phyloP scores from a whole-genome alignment of 305 asterid species.

The Nicotiana rustica region DNA sequence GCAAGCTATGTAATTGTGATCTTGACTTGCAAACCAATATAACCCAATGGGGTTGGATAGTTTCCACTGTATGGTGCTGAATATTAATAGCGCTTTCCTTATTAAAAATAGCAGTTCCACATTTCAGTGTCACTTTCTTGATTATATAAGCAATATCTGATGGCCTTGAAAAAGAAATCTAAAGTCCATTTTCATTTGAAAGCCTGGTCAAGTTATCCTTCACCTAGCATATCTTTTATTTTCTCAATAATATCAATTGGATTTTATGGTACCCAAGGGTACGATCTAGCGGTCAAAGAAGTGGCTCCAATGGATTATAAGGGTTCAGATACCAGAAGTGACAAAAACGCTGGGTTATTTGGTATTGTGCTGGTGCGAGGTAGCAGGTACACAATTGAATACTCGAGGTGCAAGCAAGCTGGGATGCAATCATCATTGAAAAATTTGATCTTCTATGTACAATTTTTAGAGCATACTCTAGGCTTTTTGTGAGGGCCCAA shows the following conservation, averaged over 20 bases:
- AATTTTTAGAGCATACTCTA: not conserved
- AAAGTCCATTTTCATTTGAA: not conserved
- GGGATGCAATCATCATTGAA: too few species aligned
- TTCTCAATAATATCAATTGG: not conserved
- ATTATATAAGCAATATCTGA: not conserved
- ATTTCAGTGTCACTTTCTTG: not conserved
- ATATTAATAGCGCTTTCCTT: not conserved
- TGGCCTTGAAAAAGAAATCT: not conserved
- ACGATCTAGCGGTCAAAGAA: not conserved
- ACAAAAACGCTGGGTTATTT: not conserved
- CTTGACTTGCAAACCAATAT: not conserved
- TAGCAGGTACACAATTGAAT: not conserved
- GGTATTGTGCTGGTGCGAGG: not conserved
- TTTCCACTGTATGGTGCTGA: not conserved
- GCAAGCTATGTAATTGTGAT: not conserved
- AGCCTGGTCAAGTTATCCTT: not conserved
- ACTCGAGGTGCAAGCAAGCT: not conserved
- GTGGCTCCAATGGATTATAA: conserved; percentile 6
- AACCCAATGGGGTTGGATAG: not conserved
- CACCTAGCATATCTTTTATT: not conserved
- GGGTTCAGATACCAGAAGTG: not conserved
- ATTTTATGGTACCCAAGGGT: conserved; percentile 18
- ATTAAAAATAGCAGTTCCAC: not conserved
- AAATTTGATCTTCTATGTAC: not conserved
- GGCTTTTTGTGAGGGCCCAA: not conserved